Evolutionary conservation across 257 asterid species (phyloP).

Genomic region (Striga asiatica): DNA sequence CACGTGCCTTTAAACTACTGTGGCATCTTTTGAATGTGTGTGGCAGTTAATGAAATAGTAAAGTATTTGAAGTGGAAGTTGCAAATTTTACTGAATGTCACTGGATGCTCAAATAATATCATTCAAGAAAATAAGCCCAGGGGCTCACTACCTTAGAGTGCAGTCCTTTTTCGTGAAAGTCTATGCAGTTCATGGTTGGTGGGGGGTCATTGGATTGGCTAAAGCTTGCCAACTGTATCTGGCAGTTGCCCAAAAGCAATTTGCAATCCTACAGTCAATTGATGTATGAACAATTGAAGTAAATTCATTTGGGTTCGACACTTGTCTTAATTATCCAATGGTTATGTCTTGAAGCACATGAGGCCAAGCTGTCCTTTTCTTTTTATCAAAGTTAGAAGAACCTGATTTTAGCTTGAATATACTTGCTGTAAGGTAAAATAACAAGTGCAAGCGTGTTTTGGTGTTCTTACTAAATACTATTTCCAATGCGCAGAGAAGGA

Average conservation of each 20-base stretch:
- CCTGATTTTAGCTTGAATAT: constrained; percentile 1
- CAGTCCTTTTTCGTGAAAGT: background rate
- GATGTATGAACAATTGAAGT: background rate
- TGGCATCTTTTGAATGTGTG: background rate
- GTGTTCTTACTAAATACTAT: constrained; percentile 12
- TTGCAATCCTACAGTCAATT: background rate
- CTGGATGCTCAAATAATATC: too few species aligned
- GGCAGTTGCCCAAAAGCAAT: background rate
- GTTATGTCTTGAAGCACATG: constrained; percentile 13
- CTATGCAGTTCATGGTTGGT: background rate
- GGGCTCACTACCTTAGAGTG: background rate
- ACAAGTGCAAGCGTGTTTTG: background rate
- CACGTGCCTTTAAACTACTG: background rate
- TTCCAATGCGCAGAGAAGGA: constrained; percentile 56
- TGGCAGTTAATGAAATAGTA: background rate
- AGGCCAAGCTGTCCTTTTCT: background rate
- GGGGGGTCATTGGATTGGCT: constrained; percentile 4
- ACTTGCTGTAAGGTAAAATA: constrained; percentile 2
- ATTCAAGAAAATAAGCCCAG: background rate
- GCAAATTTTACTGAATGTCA: background rate
- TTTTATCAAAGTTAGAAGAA: constrained; percentile 3
- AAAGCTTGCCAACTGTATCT: constrained; percentile 4
- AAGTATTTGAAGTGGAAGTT: background rate
- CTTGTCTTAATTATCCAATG: constrained; percentile 1
- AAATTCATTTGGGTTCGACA: background rate